Evolutionary conservation across 2,329 filamentous ascomycete species (phyloP).

Genomic region (Podosphaera xanthii): DNA sequence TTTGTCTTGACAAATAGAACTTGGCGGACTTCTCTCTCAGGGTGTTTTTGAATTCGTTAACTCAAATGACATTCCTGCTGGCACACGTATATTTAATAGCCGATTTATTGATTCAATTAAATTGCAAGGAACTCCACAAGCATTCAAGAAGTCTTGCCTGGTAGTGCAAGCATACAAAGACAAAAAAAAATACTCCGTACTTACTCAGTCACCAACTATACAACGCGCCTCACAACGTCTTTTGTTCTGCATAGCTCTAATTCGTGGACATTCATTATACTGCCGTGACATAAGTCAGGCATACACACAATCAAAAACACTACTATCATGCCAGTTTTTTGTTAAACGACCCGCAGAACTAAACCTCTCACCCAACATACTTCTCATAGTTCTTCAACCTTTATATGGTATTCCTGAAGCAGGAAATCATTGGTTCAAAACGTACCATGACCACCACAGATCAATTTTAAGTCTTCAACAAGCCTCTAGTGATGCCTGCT

Average conservation of each 20-base stretch:
- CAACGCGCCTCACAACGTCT: background rate
- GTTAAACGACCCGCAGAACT: background rate
- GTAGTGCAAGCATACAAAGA: background rate
- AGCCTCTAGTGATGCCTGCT: slow-evolving; percentile 1
- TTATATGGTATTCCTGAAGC: background rate
- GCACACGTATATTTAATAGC: background rate
- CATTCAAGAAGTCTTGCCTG: background rate
- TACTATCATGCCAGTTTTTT: background rate
- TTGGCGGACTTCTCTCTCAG: background rate
- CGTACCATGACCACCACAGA: slow-evolving; percentile 1
- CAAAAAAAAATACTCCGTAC: background rate
- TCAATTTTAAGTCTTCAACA: background rate
- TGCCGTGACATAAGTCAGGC: background rate
- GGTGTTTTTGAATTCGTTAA: background rate
- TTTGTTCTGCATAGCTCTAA: background rate
- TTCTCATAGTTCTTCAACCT: background rate
- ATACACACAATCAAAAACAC: background rate
- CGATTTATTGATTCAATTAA: background rate
- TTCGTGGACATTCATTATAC: background rate
- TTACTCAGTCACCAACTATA: background rate
- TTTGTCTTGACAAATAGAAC: background rate
- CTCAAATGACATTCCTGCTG: background rate
- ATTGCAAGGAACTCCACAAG: background rate
- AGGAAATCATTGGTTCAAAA: background rate
- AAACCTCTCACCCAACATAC: background rate